Percentiles rank a stretch among this genome's conserved stretches.
Evolutionary conservation across 208 protist genomes (phyloP).

Genomic region (Herpetomonas samuelpessoai): DNA sequence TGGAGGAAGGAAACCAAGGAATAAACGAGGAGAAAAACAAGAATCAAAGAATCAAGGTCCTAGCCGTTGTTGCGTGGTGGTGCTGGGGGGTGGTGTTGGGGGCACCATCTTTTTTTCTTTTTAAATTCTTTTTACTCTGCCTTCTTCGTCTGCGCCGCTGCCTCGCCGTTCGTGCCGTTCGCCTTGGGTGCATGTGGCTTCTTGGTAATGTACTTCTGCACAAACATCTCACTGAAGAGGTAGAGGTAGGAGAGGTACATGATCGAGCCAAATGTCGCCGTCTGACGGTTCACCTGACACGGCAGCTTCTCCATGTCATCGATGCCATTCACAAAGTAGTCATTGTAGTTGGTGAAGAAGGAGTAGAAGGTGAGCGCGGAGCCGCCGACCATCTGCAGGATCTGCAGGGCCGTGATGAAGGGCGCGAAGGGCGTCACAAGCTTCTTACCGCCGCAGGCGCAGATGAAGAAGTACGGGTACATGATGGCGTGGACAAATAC

Average conservation of each 20-base stretch:
- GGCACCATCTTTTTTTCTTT: too few species aligned
- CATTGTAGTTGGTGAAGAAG: slow-evolving; percentile 31
- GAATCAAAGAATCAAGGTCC: too few species aligned
- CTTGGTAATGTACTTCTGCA: slow-evolving; percentile 68
- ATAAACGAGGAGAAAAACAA: slow-evolving; percentile 12
- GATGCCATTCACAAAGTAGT: slow-evolving; percentile 31
- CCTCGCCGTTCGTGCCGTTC: neutral
- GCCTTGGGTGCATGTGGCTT: slow-evolving; percentile 1
- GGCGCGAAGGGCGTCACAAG: slow-evolving; percentile 68
- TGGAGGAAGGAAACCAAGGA: neutral
- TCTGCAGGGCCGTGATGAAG: slow-evolving; percentile 84
- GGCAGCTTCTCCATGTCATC: slow-evolving; percentile 40
- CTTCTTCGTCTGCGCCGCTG: slow-evolving; percentile 19
- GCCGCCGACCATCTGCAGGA: slow-evolving; percentile 92
- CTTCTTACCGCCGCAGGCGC: slow-evolving; percentile 53
- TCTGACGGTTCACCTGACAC: slow-evolving; percentile 46
- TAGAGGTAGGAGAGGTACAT: slow-evolving; percentile 93
- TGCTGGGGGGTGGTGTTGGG: too few species aligned
- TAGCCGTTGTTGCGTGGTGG: too few species aligned
- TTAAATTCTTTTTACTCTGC: slow-evolving; percentile 16
- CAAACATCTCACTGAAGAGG: slow-evolving; percentile 88
- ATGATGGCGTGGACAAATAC: slow-evolving; percentile 93
- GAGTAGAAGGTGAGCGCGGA: slow-evolving; percentile 44
- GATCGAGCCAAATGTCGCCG: slow-evolving; percentile 48
- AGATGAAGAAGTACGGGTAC: slow-evolving; percentile 94